phyloP scores from a whole-genome alignment of 495 filamentous ascomycete species.

The Penicillium dipodomyicola region DNA sequence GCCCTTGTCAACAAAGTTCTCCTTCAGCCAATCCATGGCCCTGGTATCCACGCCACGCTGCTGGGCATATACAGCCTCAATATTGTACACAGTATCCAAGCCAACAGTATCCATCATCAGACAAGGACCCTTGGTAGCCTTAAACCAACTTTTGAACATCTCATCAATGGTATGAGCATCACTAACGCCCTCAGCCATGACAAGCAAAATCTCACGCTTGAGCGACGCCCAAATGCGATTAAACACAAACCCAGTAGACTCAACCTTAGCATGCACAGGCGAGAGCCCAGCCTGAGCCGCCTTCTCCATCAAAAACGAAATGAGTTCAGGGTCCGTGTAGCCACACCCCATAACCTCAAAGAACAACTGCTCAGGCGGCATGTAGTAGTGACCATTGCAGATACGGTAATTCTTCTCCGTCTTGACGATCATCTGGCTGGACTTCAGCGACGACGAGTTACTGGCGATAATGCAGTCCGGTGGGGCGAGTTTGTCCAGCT shows the following conservation, averaged over 20 bases:
- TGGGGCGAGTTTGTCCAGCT: conserved; percentile 17
- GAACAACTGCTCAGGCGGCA: conserved; percentile 42
- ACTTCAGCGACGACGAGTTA: conserved; percentile 25
- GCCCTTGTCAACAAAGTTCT: conserved; percentile 37
- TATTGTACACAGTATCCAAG: conserved; percentile 42
- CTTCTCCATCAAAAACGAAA: conserved; percentile 41
- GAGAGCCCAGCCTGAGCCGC: conserved; percentile 38
- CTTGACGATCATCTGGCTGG: conserved; percentile 22
- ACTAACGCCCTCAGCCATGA: conserved; percentile 46
- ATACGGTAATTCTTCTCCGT: conserved; percentile 33
- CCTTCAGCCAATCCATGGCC: conserved; percentile 35
- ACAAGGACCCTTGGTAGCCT: conserved; percentile 44
- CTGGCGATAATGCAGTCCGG: conserved; percentile 22
- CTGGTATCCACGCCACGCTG: conserved; percentile 20
- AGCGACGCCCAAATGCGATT: conserved; percentile 53
- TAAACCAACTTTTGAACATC: conserved; percentile 48
- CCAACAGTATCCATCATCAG: conserved; percentile 51
- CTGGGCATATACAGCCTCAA: conserved; percentile 38
- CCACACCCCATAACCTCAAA: conserved; percentile 54
- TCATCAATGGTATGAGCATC: conserved; percentile 41
- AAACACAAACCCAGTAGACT: conserved; percentile 50
- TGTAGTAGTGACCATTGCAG: conserved; percentile 48
- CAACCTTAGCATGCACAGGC: conserved; percentile 43
- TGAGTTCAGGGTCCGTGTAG: conserved; percentile 39
- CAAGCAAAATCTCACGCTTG: conserved; percentile 47